Percentiles rank a stretch among this genome's conserved stretches.
Evolutionary conservation across 228 moss, liverwort and hornwort species (phyloP).

Genomic region (Sphagnum fallax): DNA sequence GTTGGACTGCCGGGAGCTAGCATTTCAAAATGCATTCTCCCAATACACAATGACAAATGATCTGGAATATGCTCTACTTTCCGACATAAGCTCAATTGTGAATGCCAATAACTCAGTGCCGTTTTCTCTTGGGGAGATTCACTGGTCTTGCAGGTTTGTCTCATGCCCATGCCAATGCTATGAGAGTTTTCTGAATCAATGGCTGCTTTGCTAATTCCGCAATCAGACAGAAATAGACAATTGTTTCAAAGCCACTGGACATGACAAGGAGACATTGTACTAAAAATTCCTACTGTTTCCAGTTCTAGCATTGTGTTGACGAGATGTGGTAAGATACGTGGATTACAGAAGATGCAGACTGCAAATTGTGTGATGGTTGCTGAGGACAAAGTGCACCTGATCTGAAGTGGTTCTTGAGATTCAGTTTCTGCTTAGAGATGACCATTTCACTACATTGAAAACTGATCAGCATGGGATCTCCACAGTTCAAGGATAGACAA

Average conservation of each 20-base stretch:
- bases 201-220: no score
- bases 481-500: no score
- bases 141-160: slow-evolving; percentile 63
- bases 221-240: no score
- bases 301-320: no score
- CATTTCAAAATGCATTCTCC: slow-evolving; percentile 29
- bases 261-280: no score
- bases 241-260: no score
- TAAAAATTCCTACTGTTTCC: no score
- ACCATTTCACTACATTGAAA: no score
- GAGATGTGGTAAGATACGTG: background rate
- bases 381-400: slow-evolving; percentile 37
- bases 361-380: slow-evolving; percentile 43
- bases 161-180: background rate
- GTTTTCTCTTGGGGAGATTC: slow-evolving; percentile 62
- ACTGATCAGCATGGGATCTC: no score
- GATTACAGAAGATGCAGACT: slow-evolving; percentile 39
- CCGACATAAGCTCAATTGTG: slow-evolving; percentile 47
- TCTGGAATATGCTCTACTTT: slow-evolving; percentile 39
- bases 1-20: slow-evolving; percentile 20
- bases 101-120: slow-evolving; percentile 64
- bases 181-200: no score
- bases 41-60: slow-evolving; percentile 53
- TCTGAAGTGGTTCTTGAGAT: slow-evolving; percentile 4
- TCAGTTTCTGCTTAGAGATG: no score